These are phyloP conservation scores for Annulohypoxylon stygium DNA, from an alignment of 495 filamentous ascomycete species.

Conservation along the genomic window DNA sequence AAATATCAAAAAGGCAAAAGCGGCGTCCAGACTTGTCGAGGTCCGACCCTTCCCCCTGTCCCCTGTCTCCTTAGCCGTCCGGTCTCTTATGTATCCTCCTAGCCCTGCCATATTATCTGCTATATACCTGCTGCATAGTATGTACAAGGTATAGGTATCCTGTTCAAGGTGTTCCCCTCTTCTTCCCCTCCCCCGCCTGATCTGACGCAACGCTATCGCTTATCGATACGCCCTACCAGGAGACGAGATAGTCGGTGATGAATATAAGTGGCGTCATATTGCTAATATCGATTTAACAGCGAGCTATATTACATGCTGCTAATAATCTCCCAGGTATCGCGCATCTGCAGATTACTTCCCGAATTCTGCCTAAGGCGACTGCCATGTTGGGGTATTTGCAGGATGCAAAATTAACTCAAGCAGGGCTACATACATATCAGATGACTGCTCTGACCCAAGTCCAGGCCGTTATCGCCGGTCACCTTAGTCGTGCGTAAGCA, in stretches of 20 bases:
- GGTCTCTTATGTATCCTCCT: conserved; percentile 8
- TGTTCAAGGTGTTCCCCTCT: conserved; percentile 6
- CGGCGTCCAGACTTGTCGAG: conserved; percentile 15
- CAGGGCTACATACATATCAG: conserved; percentile 42
- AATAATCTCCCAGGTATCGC: conserved; percentile 36
- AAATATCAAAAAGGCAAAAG: conserved; percentile 21
- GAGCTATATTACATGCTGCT: conserved; percentile 40
- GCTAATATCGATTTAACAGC: conserved; percentile 31
- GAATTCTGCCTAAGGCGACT: conserved; percentile 28
- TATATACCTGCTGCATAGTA: too few relatives aligned
- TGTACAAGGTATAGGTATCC: neutral
- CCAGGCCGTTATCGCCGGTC: conserved; percentile 42
- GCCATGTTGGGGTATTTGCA: conserved; percentile 40
- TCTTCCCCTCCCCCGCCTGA: conserved; percentile 46
- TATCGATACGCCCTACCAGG: conserved; percentile 49
- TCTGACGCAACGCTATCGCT: conserved; percentile 44
- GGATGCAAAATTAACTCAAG: conserved; percentile 41
- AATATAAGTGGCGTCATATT: conserved; percentile 42
- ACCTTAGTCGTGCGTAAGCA: conserved; percentile 35
- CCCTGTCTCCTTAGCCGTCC: conserved; percentile 19
- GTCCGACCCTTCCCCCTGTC: conserved; percentile 15
- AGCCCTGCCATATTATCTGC: neutral
- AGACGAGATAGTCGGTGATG: conserved; percentile 40
- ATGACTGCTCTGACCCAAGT: conserved; percentile 33
- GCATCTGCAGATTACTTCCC: conserved; percentile 38